A percentile compares a stretch with the other conserved stretches of the same genome.
Conservation (phyloP, 345 rosid genomes). For the Cardamine occulta region DNA sequence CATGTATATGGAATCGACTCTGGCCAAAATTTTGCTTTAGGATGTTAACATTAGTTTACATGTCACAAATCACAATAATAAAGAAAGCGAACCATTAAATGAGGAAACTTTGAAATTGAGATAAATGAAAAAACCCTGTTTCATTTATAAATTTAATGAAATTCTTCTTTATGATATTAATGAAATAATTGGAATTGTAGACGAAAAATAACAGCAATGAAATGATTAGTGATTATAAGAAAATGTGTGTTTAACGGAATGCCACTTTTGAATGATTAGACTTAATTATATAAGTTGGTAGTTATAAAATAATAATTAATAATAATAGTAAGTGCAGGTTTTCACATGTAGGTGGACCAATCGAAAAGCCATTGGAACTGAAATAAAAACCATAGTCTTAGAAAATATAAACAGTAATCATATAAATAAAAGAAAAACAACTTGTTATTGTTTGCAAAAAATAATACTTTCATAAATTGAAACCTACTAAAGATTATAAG, state of each 20-base stretch:
- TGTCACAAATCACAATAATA: background rate
- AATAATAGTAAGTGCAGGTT: constrained; percentile 27
- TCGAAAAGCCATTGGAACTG: constrained; percentile 31
- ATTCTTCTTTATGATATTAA: background rate
- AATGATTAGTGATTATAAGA: constrained; percentile 22
- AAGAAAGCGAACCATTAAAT: background rate
- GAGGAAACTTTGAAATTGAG: background rate
- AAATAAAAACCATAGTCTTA: constrained; percentile 8
- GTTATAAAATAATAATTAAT: constrained; percentile 9
- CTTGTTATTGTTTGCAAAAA: background rate
- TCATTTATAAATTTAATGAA: background rate
- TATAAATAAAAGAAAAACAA: background rate
- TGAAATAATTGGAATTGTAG: constrained; percentile 4
- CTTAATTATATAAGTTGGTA: constrained; percentile 27
- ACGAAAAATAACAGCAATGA: background rate
- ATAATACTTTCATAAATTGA: background rate
- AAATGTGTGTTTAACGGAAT: constrained; percentile 29
- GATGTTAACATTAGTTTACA: background rate
- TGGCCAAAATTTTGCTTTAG: background rate
- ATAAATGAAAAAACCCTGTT: background rate
- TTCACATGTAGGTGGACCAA: constrained; percentile 46
- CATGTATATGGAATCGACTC: background rate
- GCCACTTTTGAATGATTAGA: constrained; percentile 31
- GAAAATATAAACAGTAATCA: constrained; percentile 8
- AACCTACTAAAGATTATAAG: background rate